These are phyloP conservation scores for Monilinia fructicola DNA, from an alignment of 2,329 filamentous ascomycete genomes.

Conservation along the genomic window DNA sequence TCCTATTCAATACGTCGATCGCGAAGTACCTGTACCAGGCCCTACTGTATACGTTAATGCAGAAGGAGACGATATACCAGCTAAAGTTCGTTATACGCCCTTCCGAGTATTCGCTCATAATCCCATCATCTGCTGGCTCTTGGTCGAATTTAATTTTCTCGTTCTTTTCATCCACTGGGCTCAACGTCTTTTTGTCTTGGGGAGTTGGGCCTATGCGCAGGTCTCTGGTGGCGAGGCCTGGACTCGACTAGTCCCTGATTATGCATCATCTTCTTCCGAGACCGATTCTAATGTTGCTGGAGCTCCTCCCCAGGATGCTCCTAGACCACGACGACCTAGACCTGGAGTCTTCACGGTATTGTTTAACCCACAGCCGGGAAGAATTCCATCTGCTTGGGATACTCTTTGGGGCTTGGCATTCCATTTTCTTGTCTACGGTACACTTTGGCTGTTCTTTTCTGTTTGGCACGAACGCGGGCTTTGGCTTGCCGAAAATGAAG, in stretches of 20 bases:
- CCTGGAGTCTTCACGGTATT: not conserved
- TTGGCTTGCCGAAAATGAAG: constrained; percentile 22
- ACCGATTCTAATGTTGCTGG: not conserved
- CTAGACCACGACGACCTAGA: not conserved
- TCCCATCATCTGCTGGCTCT: constrained; percentile 18
- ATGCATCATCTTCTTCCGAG: constrained; percentile 12
- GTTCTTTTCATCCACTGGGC: constrained; percentile 11
- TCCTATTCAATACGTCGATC: not conserved
- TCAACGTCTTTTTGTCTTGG: not conserved
- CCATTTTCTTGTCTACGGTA: constrained; percentile 7
- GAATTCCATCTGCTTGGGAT: constrained; percentile 4
- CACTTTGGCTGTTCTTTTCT: constrained; percentile 1
- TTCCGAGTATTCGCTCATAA: constrained; percentile 21
- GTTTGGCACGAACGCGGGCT: constrained; percentile 8
- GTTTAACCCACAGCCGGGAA: not conserved
- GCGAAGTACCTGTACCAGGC: not conserved
- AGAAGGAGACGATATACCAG: not conserved
- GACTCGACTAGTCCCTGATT: not conserved
- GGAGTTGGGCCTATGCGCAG: not conserved
- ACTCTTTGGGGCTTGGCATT: constrained; percentile 12
- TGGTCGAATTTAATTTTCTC: constrained; percentile 25
- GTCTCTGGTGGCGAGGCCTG: not conserved
- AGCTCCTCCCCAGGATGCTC: not conserved
- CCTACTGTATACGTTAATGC: not conserved
- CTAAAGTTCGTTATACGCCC: constrained; percentile 14